phyloP scores from a whole-genome alignment of 805 yeast species.

The Hanseniaspora guilliermondii region DNA sequence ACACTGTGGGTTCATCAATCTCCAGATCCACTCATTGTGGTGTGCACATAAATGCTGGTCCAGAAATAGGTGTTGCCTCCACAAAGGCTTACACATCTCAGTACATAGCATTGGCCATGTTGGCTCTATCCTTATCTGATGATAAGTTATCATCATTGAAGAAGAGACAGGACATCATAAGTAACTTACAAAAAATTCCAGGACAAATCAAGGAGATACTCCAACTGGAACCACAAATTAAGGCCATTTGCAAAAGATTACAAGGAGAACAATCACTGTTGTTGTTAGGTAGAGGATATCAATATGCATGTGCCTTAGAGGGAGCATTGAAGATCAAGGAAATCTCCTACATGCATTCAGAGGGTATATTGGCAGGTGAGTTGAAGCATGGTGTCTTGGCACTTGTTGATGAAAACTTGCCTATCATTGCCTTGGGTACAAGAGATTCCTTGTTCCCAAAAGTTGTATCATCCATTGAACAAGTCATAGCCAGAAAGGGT shows the following conservation, averaged over 20 bases:
- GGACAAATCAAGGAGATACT: conserved; percentile 71
- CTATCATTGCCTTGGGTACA: conserved; percentile 92
- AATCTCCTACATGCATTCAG: conserved; percentile 96
- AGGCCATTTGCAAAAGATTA: conserved; percentile 58
- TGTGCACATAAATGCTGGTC: conserved; percentile 98
- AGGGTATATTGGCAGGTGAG: conserved; percentile 98
- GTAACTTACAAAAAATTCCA: conserved; percentile 74
- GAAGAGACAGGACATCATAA: conserved; percentile 76
- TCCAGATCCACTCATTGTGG: conserved; percentile 98
- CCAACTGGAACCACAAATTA: conserved; percentile 58
- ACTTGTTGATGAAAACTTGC: conserved; percentile 82
- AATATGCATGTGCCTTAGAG: conserved; percentile 91
- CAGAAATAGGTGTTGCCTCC: conserved; percentile 98
- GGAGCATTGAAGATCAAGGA: conserved; percentile 98
- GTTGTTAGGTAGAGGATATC: conserved; percentile 93
- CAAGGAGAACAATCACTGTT: conserved; percentile 76
- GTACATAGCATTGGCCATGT: conserved; percentile 91
- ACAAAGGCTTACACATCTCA: conserved; percentile 99
- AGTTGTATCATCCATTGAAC: conserved; percentile 89
- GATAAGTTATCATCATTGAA: conserved; percentile 65
- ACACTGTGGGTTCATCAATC: conserved; percentile 92
- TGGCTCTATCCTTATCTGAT: conserved; percentile 88
- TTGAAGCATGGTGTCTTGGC: conserved; percentile 97
- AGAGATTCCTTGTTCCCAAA: conserved; percentile 93
- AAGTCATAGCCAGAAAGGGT: conserved; percentile 94